Evolutionary conservation across 257 asterid genomes (phyloP).

Genomic region (Solanum microdontum): DNA sequence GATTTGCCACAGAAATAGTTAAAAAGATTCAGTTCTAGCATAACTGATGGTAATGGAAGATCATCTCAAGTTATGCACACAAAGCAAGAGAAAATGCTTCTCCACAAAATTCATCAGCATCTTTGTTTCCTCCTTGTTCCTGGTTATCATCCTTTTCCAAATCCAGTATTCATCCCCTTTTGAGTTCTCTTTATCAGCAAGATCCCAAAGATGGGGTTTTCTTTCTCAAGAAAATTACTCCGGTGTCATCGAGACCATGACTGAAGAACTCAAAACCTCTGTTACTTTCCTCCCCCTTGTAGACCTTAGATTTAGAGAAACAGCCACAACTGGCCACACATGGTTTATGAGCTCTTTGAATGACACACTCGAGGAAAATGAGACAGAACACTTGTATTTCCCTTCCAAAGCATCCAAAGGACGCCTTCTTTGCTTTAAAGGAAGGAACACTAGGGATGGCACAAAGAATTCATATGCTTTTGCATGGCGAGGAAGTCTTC

Average conservation of each 20-base stretch:
- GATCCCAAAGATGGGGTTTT: not conserved
- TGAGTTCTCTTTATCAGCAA: not conserved
- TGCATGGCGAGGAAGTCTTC: conserved; percentile 25
- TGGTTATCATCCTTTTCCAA: not conserved
- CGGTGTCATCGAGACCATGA: not conserved
- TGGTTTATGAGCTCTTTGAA: conserved; percentile 29
- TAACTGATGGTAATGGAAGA: conserved; percentile 1
- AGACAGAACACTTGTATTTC: conserved; percentile 16
- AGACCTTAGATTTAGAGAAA: conserved; percentile 16
- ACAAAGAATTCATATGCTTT: conserved; percentile 22
- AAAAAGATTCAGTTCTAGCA: not conserved
- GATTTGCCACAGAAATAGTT: not conserved
- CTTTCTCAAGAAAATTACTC: not conserved
- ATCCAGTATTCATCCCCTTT: not conserved
- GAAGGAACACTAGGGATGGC: conserved; percentile 13
- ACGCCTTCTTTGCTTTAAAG: conserved; percentile 21
- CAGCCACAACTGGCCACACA: conserved; percentile 15
- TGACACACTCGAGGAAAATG: conserved; percentile 12
- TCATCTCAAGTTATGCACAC: not conserved
- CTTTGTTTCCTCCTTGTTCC: not conserved
- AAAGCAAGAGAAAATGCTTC: conserved; percentile 4
- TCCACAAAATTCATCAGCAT: not conserved
- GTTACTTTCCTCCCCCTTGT: conserved; percentile 20
- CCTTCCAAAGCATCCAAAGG: conserved; percentile 20
- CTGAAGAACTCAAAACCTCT: conserved; percentile 5